Percentiles rank a stretch among this genome's conserved stretches.
phyloP scores from a whole-genome alignment of 2,329 filamentous ascomycete genomes.

The Pseudocercospora fijiensis region DNA sequence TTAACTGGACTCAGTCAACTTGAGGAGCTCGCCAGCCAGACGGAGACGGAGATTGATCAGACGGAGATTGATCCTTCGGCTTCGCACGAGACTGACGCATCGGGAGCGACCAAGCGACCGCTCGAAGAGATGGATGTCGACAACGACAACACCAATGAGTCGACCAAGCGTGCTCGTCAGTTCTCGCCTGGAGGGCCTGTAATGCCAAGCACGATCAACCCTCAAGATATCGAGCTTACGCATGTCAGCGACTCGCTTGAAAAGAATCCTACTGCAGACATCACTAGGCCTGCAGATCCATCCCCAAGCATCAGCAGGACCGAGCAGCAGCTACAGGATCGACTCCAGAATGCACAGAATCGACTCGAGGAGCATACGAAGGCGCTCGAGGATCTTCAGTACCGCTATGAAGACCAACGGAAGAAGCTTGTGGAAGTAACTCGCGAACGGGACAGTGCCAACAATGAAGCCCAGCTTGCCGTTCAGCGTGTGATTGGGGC shows the following conservation, averaged over 20 bases:
- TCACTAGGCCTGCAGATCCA: background rate
- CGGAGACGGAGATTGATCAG: conserved; percentile 34
- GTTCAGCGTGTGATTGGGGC: conserved; percentile 26
- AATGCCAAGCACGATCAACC: conserved; percentile 35
- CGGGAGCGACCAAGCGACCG: conserved; percentile 24
- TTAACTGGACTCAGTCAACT: conserved; percentile 30
- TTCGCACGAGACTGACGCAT: background rate
- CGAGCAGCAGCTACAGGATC: conserved; percentile 27
- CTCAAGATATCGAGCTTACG: conserved; percentile 40
- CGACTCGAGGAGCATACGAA: conserved; percentile 33
- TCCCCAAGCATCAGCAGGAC: conserved; percentile 8
- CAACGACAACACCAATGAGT: conserved; percentile 9
- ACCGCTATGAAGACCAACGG: conserved; percentile 37
- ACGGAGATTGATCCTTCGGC: conserved; percentile 26
- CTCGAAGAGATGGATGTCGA: conserved; percentile 14
- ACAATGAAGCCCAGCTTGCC: conserved; percentile 27
- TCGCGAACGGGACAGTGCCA: conserved; percentile 32
- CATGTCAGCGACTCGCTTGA: conserved; percentile 47
- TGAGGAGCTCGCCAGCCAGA: conserved; percentile 37
- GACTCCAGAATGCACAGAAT: conserved; percentile 28
- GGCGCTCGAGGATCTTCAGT: conserved; percentile 37
- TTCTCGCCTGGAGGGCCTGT: conserved; percentile 10
- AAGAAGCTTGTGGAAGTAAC: conserved; percentile 29
- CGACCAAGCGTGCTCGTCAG: conserved; percentile 31
- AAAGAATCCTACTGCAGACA: conserved; percentile 15